Evolutionary conservation across 257 asterid species (phyloP).

Genomic region (Ophiorrhiza pumila): DNA sequence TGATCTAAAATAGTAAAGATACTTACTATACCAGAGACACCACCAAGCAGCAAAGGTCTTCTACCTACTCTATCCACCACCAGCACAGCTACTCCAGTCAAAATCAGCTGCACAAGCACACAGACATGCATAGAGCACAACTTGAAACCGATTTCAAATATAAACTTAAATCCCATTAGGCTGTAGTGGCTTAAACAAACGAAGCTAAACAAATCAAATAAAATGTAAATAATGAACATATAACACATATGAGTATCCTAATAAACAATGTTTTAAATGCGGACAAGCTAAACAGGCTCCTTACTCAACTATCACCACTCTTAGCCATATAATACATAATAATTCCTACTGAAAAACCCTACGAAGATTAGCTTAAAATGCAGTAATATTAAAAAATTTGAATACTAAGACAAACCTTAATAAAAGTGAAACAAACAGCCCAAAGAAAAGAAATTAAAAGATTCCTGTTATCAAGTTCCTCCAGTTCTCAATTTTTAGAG

Average conservation of each 20-base stretch:
- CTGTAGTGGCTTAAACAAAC: too few species aligned
- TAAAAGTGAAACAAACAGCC: not conserved
- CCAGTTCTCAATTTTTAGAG: not conserved
- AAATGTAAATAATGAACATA: too few species aligned
- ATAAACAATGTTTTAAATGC: not conserved
- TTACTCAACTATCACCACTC: not conserved
- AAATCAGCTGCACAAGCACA: constrained; percentile 48
- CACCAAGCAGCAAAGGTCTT: constrained; percentile 91
- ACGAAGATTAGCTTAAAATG: not conserved
- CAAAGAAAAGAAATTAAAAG: not conserved
- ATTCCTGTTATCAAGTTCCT: not conserved
- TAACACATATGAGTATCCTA: not conserved
- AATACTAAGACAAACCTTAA: too few species aligned
- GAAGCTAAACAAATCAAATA: too few species aligned
- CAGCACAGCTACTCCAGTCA: constrained; percentile 82
- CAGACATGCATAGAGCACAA: too few species aligned
- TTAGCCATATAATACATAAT: not conserved
- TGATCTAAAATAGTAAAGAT: not conserved
- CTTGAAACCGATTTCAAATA: too few species aligned
- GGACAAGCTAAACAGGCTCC: not conserved
- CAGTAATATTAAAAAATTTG: not conserved
- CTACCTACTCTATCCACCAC: constrained; percentile 82
- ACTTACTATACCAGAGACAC: constrained; percentile 93
- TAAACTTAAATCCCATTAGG: too few species aligned
- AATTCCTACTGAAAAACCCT: not conserved